Conservation (phyloP, 305 asterid species). For the Fraxinus platypoda region DNA sequence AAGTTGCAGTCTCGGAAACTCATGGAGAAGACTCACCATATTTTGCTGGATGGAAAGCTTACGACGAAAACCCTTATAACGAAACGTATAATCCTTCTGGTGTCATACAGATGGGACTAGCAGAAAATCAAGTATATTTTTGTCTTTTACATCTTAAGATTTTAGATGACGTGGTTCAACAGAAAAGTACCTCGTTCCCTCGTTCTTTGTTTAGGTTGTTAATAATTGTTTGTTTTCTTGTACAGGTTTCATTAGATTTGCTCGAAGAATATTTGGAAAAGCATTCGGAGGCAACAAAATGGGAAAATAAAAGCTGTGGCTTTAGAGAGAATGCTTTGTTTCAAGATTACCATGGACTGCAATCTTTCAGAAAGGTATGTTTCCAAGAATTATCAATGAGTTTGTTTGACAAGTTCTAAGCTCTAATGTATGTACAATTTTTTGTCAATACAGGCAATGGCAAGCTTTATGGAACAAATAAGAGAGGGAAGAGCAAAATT, state of each 20-base stretch:
- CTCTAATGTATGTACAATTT: neutral
- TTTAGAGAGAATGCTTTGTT: constrained; percentile 81
- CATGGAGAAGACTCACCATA: constrained; percentile 91
- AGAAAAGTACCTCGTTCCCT: neutral
- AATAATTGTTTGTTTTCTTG: neutral
- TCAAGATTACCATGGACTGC: constrained; percentile 85
- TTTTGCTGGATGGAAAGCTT: constrained; percentile 93
- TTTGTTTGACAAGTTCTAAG: neutral
- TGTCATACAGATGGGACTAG: constrained; percentile 86
- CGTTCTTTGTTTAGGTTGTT: neutral
- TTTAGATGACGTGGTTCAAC: neutral
- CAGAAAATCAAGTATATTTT: constrained; percentile 73
- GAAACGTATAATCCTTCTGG: constrained; percentile 56
- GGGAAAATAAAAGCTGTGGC: constrained; percentile 34
- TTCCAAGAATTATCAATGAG: neutral
- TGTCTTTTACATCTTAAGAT: neutral
- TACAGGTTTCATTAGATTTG: constrained; percentile 82
- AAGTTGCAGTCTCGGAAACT: constrained; percentile 65
- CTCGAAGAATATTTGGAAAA: constrained; percentile 63
- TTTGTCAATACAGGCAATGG: constrained; percentile 27
- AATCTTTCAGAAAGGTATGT: constrained; percentile 51
- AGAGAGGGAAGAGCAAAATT: constrained; percentile 25
- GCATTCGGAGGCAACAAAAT: constrained; percentile 32
- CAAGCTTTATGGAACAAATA: constrained; percentile 31
- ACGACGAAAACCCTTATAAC: constrained; percentile 72